Evolutionary conservation across 129 eudicot genomes (phyloP), one percentile per base, ranked within the genome.

Genomic region (Lactuca saligna): DNA sequence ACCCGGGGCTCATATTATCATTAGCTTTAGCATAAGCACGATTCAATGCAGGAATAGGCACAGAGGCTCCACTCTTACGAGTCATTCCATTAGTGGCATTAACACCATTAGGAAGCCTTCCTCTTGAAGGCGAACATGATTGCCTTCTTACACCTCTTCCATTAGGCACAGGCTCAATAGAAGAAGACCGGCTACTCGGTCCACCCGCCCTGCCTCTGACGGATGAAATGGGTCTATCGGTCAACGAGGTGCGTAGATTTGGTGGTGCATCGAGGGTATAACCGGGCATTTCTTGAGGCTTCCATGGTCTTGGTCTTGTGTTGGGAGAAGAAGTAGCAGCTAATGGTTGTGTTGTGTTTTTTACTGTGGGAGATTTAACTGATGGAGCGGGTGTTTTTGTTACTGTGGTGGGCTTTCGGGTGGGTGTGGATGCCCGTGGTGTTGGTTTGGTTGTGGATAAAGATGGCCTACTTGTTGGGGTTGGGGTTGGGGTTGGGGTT

Each of bases 281-380:
- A n/a, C 98, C 98, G 9, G 98, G 98, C 96, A 92, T 92, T 54
- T 89, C 96, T 31, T 95, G 86, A 37, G 98, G 98, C 69, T 92
- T 89, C 98, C 95, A 89, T 17, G 89, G 87, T 80, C 83, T 79
- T 32, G 96, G 91, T 79, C 87, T 84, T 66, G 83, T 87, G 1
- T 80, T 76, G 5, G 95, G 96, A 39, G 98, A 89, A 66, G 65
- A 71, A 25, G 29, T 25, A 25, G 29, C 2, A 63, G 85, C 73
- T 56, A 84, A 84, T 17, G 83, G 66, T 6, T 78, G 80, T 25
- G 38, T 81, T 48, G 71, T 53, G 65, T 51, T 88, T 16, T 75
- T 66, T 63, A 70, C 73, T 31, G 81, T 76, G 35, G 82, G 85
- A 53, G 84, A 76, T 65, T 66, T 85, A 54, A 74, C 60, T 17